Evolutionary conservation across 257 asterid species (phyloP).

Genomic region (Solanum medicagineum): DNA sequence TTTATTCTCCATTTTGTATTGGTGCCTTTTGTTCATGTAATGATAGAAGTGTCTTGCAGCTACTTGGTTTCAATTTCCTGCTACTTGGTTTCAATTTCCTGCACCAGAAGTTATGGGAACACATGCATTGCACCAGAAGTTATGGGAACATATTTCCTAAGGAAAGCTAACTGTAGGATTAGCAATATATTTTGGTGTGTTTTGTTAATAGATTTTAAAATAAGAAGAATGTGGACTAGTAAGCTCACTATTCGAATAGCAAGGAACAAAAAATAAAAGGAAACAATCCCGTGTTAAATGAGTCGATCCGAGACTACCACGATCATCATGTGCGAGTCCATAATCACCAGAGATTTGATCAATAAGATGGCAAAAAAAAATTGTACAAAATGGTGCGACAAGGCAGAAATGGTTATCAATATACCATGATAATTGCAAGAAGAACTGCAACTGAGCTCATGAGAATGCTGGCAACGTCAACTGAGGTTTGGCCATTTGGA

Average conservation of each 20-base stretch:
- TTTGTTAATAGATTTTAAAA: too few relatives aligned
- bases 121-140: too few relatives aligned
- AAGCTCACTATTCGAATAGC: too few relatives aligned
- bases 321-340: background rate
- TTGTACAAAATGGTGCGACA: background rate
- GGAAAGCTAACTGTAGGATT: too few relatives aligned
- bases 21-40: too few relatives aligned
- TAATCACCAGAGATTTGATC: background rate
- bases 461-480: slow-evolving; percentile 22
- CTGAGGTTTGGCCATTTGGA: slow-evolving; percentile 36
- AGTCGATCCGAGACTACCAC: background rate
- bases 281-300: background rate
- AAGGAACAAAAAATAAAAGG: background rate
- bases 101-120: too few relatives aligned
- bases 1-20: too few relatives aligned
- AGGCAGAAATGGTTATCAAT: background rate
- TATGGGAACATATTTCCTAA: too few relatives aligned
- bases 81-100: too few relatives aligned
- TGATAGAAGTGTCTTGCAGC: too few relatives aligned
- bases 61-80: too few relatives aligned
- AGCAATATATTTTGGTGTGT: too few relatives aligned
- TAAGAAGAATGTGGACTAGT: background rate
- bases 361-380: background rate
- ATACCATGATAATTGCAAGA: slow-evolving; percentile 22
- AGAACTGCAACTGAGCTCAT: slow-evolving; percentile 30